Evolutionary conservation across 352 stramenopile genomes (phyloP).

Genomic region (Pythium rishiriense): DNA sequence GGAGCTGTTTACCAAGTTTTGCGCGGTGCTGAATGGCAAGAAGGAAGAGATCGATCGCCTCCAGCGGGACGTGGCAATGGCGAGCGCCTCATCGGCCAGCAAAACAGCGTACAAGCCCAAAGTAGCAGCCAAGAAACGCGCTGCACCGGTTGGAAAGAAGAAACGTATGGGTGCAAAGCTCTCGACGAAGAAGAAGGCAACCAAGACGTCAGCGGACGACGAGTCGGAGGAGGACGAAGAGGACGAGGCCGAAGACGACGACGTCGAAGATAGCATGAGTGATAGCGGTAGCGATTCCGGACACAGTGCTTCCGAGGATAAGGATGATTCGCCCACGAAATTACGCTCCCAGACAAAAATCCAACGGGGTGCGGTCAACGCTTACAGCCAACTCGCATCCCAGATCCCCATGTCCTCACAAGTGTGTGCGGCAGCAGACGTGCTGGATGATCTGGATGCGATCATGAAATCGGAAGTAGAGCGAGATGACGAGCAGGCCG

Average conservation of each 20-base stretch:
- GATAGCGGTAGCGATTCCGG: neutral
- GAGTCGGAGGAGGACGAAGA: constrained; percentile 28
- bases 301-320: neutral
- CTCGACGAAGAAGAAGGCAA: constrained; percentile 23
- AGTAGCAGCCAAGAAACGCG: constrained; percentile 14
- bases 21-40: constrained; percentile 55
- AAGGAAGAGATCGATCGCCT: constrained; percentile 60
- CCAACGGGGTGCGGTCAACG: constrained; percentile 30
- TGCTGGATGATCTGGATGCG: constrained; percentile 44
- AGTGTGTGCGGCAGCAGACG: constrained; percentile 42
- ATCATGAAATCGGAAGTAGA: constrained; percentile 44
- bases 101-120: constrained; percentile 10
- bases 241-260: constrained; percentile 13
- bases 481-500: constrained; percentile 21
- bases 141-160: constrained; percentile 16
- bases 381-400: constrained; percentile 38
- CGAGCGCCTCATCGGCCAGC: constrained; percentile 1
- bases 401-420: constrained; percentile 31
- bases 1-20: constrained; percentile 45
- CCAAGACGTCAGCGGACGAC: constrained; percentile 7
- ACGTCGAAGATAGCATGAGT: constrained; percentile 15
- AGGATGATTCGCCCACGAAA: constrained; percentile 11
- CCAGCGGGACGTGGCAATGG: constrained; percentile 33
- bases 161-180: constrained; percentile 38
- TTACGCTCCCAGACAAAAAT: neutral